Percentiles rank a stretch among this genome's conserved stretches.
Conservation (phyloP, 192 early-diverging fungal species). For the Phlyctochytrium planicorne region DNA sequence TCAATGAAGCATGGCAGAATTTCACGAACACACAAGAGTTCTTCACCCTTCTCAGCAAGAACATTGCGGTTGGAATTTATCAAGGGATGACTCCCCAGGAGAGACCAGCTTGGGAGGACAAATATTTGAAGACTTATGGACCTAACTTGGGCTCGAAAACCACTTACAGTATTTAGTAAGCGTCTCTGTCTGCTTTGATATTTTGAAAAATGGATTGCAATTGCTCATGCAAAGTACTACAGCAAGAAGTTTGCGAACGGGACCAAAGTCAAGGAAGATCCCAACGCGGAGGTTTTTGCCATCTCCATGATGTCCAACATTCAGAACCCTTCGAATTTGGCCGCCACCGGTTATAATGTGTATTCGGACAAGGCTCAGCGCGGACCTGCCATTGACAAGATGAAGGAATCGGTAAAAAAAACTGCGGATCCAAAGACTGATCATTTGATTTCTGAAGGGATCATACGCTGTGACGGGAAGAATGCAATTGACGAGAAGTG, state of each 20-base stretch:
- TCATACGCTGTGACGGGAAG: background rate
- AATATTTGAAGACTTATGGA: background rate
- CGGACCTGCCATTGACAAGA: background rate
- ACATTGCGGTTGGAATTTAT: background rate
- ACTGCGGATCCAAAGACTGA: no score
- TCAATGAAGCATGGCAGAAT: background rate
- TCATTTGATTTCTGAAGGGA: no score
- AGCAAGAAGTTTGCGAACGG: no score
- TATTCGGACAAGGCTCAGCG: background rate
- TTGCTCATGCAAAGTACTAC: no score
- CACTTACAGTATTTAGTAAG: background rate
- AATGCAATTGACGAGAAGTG: background rate
- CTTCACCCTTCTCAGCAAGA: background rate
- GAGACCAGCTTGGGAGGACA: background rate
- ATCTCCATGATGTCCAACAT: background rate
- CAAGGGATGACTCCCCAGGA: background rate
- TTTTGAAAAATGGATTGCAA: no score
- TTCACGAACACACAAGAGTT: background rate
- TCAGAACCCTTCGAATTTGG: background rate
- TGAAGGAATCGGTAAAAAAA: background rate
- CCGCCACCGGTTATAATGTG: background rate
- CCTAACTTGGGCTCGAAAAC: constrained; percentile 1
- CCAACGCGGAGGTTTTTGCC: no score
- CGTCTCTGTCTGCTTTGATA: no score
- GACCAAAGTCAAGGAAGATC: no score